Evolutionary conservation across 176 grass and related monocot species (phyloP).

Genomic region (Saccharum spontaneum): DNA sequence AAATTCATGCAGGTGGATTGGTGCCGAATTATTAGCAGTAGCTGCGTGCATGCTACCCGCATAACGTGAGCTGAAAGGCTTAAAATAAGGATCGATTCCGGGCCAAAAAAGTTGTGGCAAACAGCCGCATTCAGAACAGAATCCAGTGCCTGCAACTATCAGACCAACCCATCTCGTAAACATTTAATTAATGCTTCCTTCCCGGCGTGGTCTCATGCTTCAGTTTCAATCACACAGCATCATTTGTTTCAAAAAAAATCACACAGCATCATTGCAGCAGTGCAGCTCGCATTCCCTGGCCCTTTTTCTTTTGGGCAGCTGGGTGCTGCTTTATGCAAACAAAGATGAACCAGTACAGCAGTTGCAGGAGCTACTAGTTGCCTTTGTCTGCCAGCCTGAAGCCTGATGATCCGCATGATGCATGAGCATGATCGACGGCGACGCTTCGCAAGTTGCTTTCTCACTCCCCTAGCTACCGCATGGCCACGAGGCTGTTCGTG

Average conservation of each 20-base stretch:
- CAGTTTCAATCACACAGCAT: slow-evolving; percentile 4
- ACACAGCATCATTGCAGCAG: neutral
- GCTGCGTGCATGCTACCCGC: neutral
- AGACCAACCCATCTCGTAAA: slow-evolving; percentile 36
- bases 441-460: slow-evolving; percentile 30
- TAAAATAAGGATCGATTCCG: slow-evolving; percentile 16
- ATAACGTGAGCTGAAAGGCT: slow-evolving; percentile 8
- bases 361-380: neutral
- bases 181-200: neutral
- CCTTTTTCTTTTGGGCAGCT: neutral
- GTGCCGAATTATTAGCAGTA: slow-evolving; percentile 32
- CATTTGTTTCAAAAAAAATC: neutral
- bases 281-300: neutral
- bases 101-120: slow-evolving; percentile 22
- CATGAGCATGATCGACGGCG: neutral
- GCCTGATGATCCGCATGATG: neutral
- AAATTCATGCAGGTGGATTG: slow-evolving; percentile 25
- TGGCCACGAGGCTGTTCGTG: neutral
- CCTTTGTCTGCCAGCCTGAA: neutral
- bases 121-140: slow-evolving; percentile 24
- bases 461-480: slow-evolving; percentile 28
- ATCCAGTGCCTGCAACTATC: slow-evolving; percentile 31
- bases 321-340: slow-evolving; percentile 16
- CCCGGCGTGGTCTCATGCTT: slow-evolving; percentile 10
- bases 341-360: neutral